A percentile compares a stretch with the other conserved stretches of the same genome.
phyloP scores from a whole-genome alignment of 2,329 filamentous ascomycete genomes.

The Fonsecaea nubica region DNA sequence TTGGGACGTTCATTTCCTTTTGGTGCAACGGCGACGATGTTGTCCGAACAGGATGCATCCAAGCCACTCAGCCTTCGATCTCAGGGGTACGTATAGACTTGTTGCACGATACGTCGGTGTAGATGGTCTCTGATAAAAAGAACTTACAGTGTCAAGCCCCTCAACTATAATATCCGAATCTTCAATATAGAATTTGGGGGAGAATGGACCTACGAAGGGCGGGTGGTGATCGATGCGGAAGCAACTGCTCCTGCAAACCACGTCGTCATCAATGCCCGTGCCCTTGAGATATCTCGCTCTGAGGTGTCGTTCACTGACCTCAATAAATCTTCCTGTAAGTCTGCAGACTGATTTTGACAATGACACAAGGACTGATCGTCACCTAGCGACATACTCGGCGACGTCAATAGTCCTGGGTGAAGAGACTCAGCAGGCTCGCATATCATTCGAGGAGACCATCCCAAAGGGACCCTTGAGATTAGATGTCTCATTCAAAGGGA shows the following conservation, averaged over 20 bases:
- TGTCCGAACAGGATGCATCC: slow-evolving; percentile 13
- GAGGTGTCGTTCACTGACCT: not conserved
- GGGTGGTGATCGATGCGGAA: slow-evolving; percentile 15
- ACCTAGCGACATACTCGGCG: not conserved
- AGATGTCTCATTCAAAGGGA: slow-evolving; percentile 75
- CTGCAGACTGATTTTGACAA: not conserved
- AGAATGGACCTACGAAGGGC: slow-evolving; percentile 11
- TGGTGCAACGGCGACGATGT: slow-evolving; percentile 2
- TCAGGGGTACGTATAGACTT: not conserved
- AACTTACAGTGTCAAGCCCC: slow-evolving; percentile 9
- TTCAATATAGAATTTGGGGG: slow-evolving; percentile 20
- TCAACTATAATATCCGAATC: slow-evolving; percentile 15
- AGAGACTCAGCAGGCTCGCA: not conserved
- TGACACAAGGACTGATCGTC: not conserved
- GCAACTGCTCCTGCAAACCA: not conserved
- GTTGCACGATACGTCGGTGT: not conserved
- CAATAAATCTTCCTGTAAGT: slow-evolving; percentile 3
- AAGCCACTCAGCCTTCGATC: slow-evolving; percentile 2
- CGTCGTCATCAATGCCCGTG: slow-evolving; percentile 5
- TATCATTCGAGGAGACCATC: not conserved
- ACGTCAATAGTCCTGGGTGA: not conserved
- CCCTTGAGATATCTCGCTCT: slow-evolving; percentile 8
- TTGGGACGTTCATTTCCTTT: not conserved
- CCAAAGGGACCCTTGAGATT: slow-evolving; percentile 70
- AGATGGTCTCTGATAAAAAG: not conserved